Evolutionary conservation across 106 monocot species (phyloP).

Genomic region (Dendrobium officinale): DNA sequence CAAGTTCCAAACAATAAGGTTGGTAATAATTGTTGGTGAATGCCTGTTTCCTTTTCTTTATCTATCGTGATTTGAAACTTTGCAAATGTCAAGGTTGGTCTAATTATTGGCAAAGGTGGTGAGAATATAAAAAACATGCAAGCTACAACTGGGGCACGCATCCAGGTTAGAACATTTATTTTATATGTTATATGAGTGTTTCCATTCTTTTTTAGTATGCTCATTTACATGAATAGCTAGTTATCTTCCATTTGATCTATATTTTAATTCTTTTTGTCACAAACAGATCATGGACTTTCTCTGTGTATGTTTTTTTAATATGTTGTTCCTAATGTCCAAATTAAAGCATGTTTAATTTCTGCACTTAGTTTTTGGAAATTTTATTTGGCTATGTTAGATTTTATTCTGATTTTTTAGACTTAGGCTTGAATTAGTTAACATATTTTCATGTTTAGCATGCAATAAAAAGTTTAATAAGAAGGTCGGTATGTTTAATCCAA

Average conservation of each 20-base stretch:
- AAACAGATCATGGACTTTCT: background rate
- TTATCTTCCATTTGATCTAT: background rate
- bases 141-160: constrained; percentile 71
- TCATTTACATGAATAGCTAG: background rate
- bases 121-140: constrained; percentile 94
- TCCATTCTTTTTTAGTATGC: background rate
- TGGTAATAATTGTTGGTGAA: background rate
- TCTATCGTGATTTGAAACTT: background rate
- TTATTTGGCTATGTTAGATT: no score
- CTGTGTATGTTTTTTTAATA: background rate
- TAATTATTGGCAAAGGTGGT: constrained; percentile 97
- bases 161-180: constrained; percentile 48
- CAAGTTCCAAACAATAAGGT: constrained; percentile 28
- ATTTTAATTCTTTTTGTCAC: background rate
- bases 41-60: background rate
- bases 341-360: no score
- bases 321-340: no score
- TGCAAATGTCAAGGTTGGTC: constrained; percentile 53
- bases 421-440: no score
- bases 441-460: no score
- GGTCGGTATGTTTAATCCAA: no score
- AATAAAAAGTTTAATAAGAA: no score
- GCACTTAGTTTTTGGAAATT: no score
- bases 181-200: background rate
- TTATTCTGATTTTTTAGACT: no score